phyloP scores from a whole-genome alignment of 208 protist species.

The Angomonas deanei region DNA sequence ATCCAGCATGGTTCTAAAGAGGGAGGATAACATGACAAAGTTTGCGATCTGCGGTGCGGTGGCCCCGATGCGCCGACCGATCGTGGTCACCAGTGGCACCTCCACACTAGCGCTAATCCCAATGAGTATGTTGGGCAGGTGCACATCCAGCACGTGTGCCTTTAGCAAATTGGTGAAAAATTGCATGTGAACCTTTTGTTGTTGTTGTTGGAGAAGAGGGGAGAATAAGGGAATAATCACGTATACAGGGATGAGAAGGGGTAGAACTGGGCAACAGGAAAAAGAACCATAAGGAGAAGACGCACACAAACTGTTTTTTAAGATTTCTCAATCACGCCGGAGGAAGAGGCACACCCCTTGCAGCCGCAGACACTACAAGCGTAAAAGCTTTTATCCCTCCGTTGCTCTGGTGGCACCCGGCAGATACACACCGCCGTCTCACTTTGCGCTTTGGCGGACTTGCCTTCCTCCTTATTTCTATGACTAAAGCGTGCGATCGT shows the following conservation, averaged over 20 bases:
- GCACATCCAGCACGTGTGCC: conserved; percentile 63
- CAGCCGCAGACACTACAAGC: conserved; percentile 80
- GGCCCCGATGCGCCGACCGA: conserved; percentile 52
- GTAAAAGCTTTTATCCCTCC: conserved; percentile 42
- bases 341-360: conserved; percentile 58
- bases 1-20: conserved; percentile 52
- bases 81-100: conserved; percentile 63
- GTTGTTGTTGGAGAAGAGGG: neutral
- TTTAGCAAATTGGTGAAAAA: conserved; percentile 32
- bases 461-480: conserved; percentile 37
- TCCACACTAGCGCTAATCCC: conserved; percentile 64
- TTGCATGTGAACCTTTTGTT: neutral
- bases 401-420: conserved; percentile 61
- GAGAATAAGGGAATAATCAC: conserved; percentile 10
- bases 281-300: too few species aligned
- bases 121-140: conserved; percentile 74
- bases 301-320: too few species aligned
- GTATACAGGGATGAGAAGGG: neutral
- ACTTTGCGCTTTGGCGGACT: conserved; percentile 9
- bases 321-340: too few species aligned
- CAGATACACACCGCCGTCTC: conserved; percentile 60
- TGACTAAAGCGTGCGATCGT: conserved; percentile 48
- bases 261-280: neutral
- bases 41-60: conserved; percentile 42
- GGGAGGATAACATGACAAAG: conserved; percentile 42